Evolutionary conservation across 805 yeast species (phyloP).

Genomic region (Candida ipomoeae): DNA sequence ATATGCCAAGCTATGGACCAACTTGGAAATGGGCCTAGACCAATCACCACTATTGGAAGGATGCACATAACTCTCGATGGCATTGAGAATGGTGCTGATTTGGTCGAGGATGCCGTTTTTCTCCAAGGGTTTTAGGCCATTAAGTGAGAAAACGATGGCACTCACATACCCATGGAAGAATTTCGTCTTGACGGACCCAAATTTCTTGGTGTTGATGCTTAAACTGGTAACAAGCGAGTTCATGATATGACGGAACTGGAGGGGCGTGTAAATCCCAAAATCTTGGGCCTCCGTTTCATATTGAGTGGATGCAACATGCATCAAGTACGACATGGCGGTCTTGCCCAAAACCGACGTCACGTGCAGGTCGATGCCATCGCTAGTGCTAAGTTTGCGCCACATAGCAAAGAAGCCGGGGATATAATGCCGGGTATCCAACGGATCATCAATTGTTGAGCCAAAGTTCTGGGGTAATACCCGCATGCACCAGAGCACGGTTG

Average conservation of each 20-base stretch:
- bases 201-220: constrained; percentile 46
- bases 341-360: constrained; percentile 62
- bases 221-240: constrained; percentile 48
- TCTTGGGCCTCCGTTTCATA: constrained; percentile 15
- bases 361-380: constrained; percentile 56
- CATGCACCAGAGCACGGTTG: constrained; percentile 49
- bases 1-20: constrained; percentile 55
- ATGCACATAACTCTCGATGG: constrained; percentile 78
- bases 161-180: constrained; percentile 42
- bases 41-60: constrained; percentile 94
- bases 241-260: constrained; percentile 58
- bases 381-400: constrained; percentile 56
- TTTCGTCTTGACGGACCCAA: constrained; percentile 39
- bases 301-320: constrained; percentile 11
- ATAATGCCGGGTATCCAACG: constrained; percentile 46
- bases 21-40: constrained; percentile 66
- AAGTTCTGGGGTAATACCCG: constrained; percentile 50
- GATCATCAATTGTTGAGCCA: constrained; percentile 24
- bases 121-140: constrained; percentile 42
- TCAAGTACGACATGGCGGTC: constrained; percentile 49
- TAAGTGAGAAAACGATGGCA: constrained; percentile 56
- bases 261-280: constrained; percentile 61
- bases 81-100: constrained; percentile 54
- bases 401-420: constrained; percentile 66
- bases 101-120: constrained; percentile 47